A percentile compares a stretch with the other conserved stretches of the same genome.
phyloP scores from a whole-genome alignment of 2,329 filamentous ascomycete species.

The Diaporthe citriasiana region DNA sequence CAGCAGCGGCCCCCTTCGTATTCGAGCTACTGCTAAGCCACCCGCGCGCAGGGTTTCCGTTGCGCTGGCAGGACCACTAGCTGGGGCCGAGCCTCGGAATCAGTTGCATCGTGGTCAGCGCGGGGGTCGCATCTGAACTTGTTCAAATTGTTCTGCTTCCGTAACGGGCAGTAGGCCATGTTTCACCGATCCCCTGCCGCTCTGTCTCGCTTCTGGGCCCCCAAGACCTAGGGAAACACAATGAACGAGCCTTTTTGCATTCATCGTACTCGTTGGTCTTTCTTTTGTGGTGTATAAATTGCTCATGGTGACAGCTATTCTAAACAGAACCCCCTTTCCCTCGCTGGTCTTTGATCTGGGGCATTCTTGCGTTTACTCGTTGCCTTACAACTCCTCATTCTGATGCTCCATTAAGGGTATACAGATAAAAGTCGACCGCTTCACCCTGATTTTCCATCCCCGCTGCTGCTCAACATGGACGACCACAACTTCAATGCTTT shows the following conservation, averaged over 20 bases:
- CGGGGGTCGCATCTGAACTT: neutral
- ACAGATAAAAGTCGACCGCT: neutral
- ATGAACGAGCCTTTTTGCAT: neutral
- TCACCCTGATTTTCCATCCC: neutral
- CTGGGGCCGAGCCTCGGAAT: neutral
- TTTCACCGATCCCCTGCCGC: neutral
- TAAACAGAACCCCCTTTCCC: neutral
- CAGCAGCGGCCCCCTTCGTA: neutral
- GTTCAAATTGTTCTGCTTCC: neutral
- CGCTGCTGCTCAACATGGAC: neutral
- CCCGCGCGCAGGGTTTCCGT: neutral
- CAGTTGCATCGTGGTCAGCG: neutral
- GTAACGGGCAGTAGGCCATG: neutral
- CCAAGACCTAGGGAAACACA: neutral
- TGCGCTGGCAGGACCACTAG: neutral
- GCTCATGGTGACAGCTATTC: no score
- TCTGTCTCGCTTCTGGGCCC: neutral
- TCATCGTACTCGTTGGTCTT: neutral
- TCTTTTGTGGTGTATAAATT: neutral
- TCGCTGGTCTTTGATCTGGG: no score
- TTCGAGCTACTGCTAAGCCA: slow-evolving; percentile 7
- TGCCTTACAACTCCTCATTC: neutral
- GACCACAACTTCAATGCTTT: neutral
- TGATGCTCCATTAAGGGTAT: neutral
- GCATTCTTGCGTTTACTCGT: neutral